Evolutionary conservation across 202 grass and related monocot genomes (phyloP).

Genomic region (Panicum hallii): DNA sequence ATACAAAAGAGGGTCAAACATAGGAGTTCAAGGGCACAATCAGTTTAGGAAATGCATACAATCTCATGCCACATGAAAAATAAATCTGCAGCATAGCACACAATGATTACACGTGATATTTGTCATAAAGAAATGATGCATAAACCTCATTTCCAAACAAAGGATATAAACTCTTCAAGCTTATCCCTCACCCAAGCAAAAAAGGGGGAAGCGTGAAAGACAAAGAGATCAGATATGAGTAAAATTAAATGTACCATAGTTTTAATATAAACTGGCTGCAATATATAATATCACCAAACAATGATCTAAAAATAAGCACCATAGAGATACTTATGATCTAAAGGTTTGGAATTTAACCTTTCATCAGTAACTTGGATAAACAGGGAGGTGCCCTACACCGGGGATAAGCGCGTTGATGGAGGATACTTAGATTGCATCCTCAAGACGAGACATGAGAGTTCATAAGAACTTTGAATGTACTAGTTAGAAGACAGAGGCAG

Average conservation of each 20-base stretch:
- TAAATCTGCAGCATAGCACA: conserved; percentile 8
- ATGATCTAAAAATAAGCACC: conserved; percentile 57
- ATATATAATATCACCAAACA: conserved; percentile 44
- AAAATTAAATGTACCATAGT: conserved; percentile 28
- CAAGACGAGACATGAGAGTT: conserved; percentile 58
- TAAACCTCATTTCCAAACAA: conserved; percentile 41
- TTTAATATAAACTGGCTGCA: conserved; percentile 35
- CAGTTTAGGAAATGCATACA: background rate
- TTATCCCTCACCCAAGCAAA: conserved; percentile 23
- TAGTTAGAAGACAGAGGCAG: conserved; percentile 74
- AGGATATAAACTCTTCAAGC: conserved; percentile 44
- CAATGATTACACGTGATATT: conserved; percentile 29
- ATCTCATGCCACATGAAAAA: background rate
- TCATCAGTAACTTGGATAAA: conserved; percentile 82
- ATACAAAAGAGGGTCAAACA: conserved; percentile 34
- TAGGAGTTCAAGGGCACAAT: conserved; percentile 10
- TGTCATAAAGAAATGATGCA: conserved; percentile 45
- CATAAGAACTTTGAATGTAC: conserved; percentile 69
- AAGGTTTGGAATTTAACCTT: conserved; percentile 90
- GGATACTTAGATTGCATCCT: conserved; percentile 63
- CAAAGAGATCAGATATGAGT: conserved; percentile 32
- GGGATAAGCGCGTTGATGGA: conserved; percentile 63
- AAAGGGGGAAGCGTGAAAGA: conserved; percentile 18
- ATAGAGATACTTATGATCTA: conserved; percentile 54
- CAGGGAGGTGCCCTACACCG: conserved; percentile 74